These are phyloP conservation scores for Vachellia pachyceras DNA, from an alignment of 306 rosid genomes.

Conservation along the genomic window DNA sequence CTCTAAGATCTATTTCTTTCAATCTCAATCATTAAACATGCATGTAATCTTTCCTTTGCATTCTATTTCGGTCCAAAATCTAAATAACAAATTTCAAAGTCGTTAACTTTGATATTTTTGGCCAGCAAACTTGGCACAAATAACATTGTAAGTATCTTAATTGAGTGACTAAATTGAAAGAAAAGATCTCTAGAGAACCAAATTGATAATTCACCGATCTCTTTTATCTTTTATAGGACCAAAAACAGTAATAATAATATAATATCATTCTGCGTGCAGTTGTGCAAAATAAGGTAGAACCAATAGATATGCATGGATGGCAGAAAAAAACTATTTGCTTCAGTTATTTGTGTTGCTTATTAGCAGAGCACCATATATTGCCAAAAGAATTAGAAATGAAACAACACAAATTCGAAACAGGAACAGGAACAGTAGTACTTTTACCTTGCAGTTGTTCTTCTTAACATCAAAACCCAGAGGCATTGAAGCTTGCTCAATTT, in stretches of 20 bases:
- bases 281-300: background rate
- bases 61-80: background rate
- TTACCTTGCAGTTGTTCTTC: conserved; percentile 88
- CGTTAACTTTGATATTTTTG: background rate
- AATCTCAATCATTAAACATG: background rate
- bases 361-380: conserved; percentile 15
- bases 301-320: too few relatives aligned
- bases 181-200: background rate
- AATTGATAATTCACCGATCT: background rate
- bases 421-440: conserved; percentile 21
- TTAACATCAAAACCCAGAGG: conserved; percentile 93
- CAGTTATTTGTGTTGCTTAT: background rate
- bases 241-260: background rate
- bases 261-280: background rate
- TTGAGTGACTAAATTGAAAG: background rate
- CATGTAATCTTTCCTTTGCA: background rate
- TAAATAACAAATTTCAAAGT: background rate
- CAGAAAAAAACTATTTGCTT: background rate
- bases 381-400: background rate
- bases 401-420: conserved; percentile 8
- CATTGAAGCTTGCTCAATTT: conserved; percentile 76
- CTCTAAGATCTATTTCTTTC: background rate
- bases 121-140: background rate
- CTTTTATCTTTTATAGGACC: background rate
- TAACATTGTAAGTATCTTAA: background rate